phyloP scores from a whole-genome alignment of 2,329 filamentous ascomycete genomes.

The Pseudogymnoascus sp. region DNA sequence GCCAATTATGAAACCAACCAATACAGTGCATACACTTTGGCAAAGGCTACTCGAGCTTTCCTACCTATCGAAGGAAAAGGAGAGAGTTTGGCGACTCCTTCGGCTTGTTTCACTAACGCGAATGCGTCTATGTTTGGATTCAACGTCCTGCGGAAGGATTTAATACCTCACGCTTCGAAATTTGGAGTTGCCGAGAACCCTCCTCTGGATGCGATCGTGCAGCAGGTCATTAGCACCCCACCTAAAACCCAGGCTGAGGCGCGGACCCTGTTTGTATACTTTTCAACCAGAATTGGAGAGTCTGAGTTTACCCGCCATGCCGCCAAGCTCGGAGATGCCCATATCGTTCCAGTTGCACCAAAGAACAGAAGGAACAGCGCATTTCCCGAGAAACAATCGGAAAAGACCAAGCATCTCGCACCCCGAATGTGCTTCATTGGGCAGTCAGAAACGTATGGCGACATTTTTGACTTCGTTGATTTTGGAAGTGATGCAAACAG shows the following conservation, averaged over 20 bases:
- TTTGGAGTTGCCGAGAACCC: slow-evolving; percentile 83
- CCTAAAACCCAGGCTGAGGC: slow-evolving; percentile 61
- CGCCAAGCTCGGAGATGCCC: slow-evolving; percentile 51
- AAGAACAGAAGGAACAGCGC: slow-evolving; percentile 21
- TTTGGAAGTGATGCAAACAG: slow-evolving; percentile 82
- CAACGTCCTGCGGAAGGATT: slow-evolving; percentile 62
- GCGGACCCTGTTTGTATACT: slow-evolving; percentile 69
- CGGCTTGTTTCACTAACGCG: slow-evolving; percentile 74
- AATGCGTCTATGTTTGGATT: slow-evolving; percentile 72
- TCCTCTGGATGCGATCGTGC: slow-evolving; percentile 66
- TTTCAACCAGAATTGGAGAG: slow-evolving; percentile 68
- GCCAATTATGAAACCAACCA: slow-evolving; percentile 68
- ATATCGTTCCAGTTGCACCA: slow-evolving; percentile 61
- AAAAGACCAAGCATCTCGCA: slow-evolving; percentile 45
- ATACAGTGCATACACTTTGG: slow-evolving; percentile 59
- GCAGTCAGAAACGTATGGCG: slow-evolving; percentile 58
- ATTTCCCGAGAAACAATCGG: slow-evolving; percentile 34
- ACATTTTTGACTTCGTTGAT: slow-evolving; percentile 96
- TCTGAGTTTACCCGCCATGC: slow-evolving; percentile 51
- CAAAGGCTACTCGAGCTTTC: slow-evolving; percentile 47
- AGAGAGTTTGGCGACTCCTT: slow-evolving; percentile 59
- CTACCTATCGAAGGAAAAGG: slow-evolving; percentile 65
- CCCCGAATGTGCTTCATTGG: slow-evolving; percentile 78
- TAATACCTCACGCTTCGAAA: slow-evolving; percentile 73
- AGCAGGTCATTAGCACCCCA: slow-evolving; percentile 61